Evolutionary conservation across 306 rosid genomes (phyloP).

Genomic region (Pyrus betulifolia): DNA sequence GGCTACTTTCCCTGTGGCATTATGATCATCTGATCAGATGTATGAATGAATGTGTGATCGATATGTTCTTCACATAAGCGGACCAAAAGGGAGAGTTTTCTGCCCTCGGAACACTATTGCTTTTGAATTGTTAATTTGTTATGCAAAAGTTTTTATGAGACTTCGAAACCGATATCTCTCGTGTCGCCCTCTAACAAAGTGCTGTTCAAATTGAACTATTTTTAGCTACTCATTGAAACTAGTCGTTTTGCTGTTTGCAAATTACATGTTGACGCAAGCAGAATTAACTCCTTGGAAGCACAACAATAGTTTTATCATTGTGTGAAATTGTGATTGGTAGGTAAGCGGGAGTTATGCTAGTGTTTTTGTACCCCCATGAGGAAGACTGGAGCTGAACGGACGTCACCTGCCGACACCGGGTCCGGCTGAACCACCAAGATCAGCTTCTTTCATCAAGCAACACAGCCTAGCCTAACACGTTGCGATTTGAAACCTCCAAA

Average conservation of each 20-base stretch:
- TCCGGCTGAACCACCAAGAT: too few relatives aligned
- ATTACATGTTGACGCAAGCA: neutral
- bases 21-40: neutral
- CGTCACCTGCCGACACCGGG: too few relatives aligned
- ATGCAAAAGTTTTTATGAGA: slow-evolving; percentile 4
- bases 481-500: too few relatives aligned
- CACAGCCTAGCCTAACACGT: too few relatives aligned
- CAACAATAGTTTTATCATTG: neutral
- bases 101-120: slow-evolving; percentile 24
- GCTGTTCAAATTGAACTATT: neutral
- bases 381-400: too few relatives aligned
- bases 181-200: neutral
- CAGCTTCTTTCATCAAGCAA: too few relatives aligned
- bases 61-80: slow-evolving; percentile 16
- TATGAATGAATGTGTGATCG: slow-evolving; percentile 17
- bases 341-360: too few relatives aligned
- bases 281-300: neutral
- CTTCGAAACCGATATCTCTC: neutral
- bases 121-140: slow-evolving; percentile 15
- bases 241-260: neutral
- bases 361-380: too few relatives aligned
- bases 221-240: too few relatives aligned
- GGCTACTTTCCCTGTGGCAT: slow-evolving; percentile 22
- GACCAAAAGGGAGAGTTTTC: slow-evolving; percentile 17
- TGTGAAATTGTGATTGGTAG: neutral